Evolutionary conservation across 208 protist species (phyloP), one percentile per base, ranked within the genome.

Genomic region (Leishmania major): DNA sequence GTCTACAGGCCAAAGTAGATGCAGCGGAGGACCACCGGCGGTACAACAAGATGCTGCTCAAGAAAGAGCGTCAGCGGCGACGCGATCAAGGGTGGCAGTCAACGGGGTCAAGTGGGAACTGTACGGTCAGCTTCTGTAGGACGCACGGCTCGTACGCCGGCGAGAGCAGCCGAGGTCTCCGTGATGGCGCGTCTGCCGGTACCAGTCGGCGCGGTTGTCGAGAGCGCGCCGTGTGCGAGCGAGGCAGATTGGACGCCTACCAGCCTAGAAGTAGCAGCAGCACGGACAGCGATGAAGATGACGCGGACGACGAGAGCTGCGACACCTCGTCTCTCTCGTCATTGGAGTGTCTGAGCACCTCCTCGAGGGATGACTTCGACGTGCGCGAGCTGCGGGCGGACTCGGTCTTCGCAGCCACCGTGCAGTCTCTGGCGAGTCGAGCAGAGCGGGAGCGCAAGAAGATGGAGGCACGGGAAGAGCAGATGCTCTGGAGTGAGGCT

Each of bases 41-140:
- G 49, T 90, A 92, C 81, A 94, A 92, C 80, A 95, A 95, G 76
- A 93, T 92, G 78, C 79, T 95, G 3, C 86, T 77, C 2, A 89
- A 90, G 45, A 95, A 95, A 76, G 82, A 86, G 75, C 77, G 81
- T 11, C 77, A 80, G 71, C 64, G 80, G 28, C 80, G 69, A 15
- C 84, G 80, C 22, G 70, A 75, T 19, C 80, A 80, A 3, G 83
- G 78, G 53, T 77, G 79, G 83, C 83, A 75, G 55, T 19, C 19
- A 43, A 15, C 73, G 17, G 72, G 35, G 17, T 25, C 47, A 47
- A 59, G 51, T 45, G 51, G 11, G 40, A 51, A 1, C 51, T 19
- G 31, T 3, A 11, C 73, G n/a, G 10, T 19, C 15, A 59, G 47
- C 10, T 43, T n/a, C 19, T 22, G 17, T 62, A 59, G n/a, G 13